These are phyloP conservation scores for Trifolium pratense DNA, from an alignment of 306 rosid genomes.

Conservation along the genomic window DNA sequence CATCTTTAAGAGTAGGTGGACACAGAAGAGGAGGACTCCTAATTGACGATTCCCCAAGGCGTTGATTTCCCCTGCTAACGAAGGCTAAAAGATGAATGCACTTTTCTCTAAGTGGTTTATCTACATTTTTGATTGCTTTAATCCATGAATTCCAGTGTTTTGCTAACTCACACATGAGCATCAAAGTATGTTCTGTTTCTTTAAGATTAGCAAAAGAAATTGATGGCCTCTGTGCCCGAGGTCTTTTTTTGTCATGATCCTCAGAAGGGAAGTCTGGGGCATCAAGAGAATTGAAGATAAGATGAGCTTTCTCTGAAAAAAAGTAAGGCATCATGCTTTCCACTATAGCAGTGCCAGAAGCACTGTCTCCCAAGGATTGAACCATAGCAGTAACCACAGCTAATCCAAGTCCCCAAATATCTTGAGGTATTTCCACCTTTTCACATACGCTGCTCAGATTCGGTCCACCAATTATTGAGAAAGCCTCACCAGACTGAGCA, in stretches of 20 bases:
- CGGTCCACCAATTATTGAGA: constrained; percentile 45
- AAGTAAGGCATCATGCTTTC: constrained; percentile 77
- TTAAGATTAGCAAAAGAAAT: constrained; percentile 67
- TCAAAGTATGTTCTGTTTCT: constrained; percentile 83
- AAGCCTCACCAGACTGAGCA: constrained; percentile 52
- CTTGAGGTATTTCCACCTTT: constrained; percentile 60
- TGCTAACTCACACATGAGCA: constrained; percentile 85
- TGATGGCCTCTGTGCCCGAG: constrained; percentile 65
- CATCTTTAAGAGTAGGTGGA: constrained; percentile 81
- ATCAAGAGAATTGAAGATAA: constrained; percentile 72
- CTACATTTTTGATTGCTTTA: constrained; percentile 71
- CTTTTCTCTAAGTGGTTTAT: constrained; percentile 81
- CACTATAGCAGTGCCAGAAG: constrained; percentile 68
- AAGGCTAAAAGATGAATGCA: constrained; percentile 94
- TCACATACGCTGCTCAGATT: constrained; percentile 49
- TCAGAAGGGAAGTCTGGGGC: constrained; percentile 76
- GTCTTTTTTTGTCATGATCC: constrained; percentile 82
- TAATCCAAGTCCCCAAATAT: constrained; percentile 88
- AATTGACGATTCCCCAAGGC: constrained; percentile 61
- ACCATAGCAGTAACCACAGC: constrained; percentile 88
- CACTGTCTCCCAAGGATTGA: constrained; percentile 83
- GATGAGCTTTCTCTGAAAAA: constrained; percentile 73
- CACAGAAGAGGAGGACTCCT: constrained; percentile 66
- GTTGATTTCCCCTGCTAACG: constrained; percentile 79
- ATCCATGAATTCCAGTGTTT: constrained; percentile 85